Evolutionary conservation across 2,329 filamentous ascomycete species (phyloP).

Genomic region (Venturia carpophila): DNA sequence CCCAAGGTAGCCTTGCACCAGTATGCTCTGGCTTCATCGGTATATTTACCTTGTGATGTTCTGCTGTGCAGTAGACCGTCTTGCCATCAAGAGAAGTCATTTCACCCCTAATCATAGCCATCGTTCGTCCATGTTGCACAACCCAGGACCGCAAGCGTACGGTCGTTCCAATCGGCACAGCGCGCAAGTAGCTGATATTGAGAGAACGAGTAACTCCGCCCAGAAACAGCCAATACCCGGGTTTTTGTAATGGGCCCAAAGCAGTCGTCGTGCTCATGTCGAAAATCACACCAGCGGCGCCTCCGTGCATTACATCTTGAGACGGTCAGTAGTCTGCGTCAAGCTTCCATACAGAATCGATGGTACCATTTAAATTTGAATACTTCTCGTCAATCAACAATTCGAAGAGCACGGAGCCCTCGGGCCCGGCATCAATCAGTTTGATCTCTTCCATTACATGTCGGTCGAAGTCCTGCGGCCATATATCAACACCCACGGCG

Average conservation of each 20-base stretch:
- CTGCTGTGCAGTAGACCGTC: conserved; percentile 41
- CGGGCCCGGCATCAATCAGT: conserved; percentile 30
- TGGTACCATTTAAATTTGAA: conserved; percentile 34
- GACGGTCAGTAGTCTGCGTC: background rate
- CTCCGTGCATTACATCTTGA: conserved; percentile 34
- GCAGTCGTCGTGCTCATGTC: conserved; percentile 42
- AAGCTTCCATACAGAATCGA: background rate
- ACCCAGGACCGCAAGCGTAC: conserved; percentile 39
- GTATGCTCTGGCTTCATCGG: conserved; percentile 36
- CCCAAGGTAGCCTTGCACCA: conserved; percentile 36
- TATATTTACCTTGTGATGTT: conserved; percentile 46
- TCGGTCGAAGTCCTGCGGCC: conserved; percentile 30
- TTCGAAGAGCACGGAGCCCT: conserved; percentile 31
- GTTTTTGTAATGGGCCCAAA: conserved; percentile 41
- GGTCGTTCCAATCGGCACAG: conserved; percentile 40
- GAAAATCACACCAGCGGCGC: conserved; percentile 34
- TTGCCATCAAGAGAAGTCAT: conserved; percentile 45
- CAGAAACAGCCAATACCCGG: conserved; percentile 46
- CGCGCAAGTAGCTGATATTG: conserved; percentile 45
- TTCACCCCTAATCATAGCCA: conserved; percentile 44
- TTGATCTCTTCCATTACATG: conserved; percentile 33
- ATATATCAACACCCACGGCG: background rate
- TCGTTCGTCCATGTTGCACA: conserved; percentile 41
- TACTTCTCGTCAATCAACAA: conserved; percentile 30
- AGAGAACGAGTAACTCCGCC: conserved; percentile 44